A percentile compares a stretch with the other conserved stretches of the same genome.
Evolutionary conservation across 129 eudicot genomes (phyloP).

Genomic region (Chrysanthemum makinoi): DNA sequence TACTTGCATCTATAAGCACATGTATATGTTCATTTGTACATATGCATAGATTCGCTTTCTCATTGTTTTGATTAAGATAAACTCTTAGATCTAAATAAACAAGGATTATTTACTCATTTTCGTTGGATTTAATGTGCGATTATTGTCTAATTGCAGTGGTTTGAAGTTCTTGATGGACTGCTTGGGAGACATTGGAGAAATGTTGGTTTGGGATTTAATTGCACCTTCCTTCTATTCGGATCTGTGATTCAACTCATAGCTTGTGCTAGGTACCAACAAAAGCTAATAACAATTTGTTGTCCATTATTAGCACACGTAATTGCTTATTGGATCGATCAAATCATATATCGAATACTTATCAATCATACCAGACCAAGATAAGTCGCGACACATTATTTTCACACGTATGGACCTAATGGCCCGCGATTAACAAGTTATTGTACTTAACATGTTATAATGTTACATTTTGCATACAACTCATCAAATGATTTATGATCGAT

Average conservation of each 20-base stretch:
- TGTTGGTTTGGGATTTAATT: constrained; percentile 95
- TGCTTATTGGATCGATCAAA: background rate
- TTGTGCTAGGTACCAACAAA: constrained; percentile 79
- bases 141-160: constrained; percentile 59
- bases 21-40: background rate
- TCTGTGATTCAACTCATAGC: constrained; percentile 99
- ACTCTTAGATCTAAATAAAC: background rate
- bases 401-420: constrained; percentile 3
- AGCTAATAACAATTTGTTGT: background rate
- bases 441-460: constrained; percentile 9
- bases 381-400: constrained; percentile 1
- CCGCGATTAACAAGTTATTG: constrained; percentile 8
- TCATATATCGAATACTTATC: background rate
- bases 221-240: constrained; percentile 98
- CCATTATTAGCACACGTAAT: background rate
- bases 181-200: constrained; percentile 99
- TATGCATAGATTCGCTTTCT: background rate
- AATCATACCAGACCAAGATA: background rate
- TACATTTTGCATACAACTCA: constrained; percentile 1
- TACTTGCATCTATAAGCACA: background rate
- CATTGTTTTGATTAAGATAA: background rate
- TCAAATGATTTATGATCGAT: background rate
- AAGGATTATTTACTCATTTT: background rate
- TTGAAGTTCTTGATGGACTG: constrained; percentile 98
- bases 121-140: background rate